Conservation (phyloP, 257 asterid genomes). For the Fraxinus cuspidata region DNA sequence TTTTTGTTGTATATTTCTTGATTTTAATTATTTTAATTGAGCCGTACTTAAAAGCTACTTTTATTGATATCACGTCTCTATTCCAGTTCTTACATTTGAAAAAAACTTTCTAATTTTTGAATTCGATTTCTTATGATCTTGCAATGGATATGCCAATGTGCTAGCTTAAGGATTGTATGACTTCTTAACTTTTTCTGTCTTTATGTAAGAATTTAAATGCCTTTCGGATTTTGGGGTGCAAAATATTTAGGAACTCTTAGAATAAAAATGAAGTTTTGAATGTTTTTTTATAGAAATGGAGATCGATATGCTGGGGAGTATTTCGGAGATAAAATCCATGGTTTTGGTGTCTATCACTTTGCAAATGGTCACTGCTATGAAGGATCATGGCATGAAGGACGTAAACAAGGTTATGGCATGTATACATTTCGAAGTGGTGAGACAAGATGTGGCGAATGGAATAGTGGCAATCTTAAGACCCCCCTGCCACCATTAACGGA, state of each 20-base stretch:
- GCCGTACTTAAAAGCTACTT: background rate
- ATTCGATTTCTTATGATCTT: background rate
- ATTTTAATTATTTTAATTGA: too few relatives aligned
- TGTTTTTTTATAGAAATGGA: slow-evolving; percentile 45
- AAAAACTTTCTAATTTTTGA: background rate
- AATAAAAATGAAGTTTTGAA: slow-evolving; percentile 1
- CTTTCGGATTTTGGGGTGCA: background rate
- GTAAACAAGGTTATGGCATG: slow-evolving; percentile 69
- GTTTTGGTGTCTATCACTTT: slow-evolving; percentile 65
- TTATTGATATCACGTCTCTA: background rate
- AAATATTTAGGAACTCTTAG: background rate
- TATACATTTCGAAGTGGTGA: slow-evolving; percentile 59
- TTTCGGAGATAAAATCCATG: slow-evolving; percentile 69
- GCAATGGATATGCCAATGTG: background rate
- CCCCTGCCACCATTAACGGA: slow-evolving; percentile 35
- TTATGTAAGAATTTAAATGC: background rate
- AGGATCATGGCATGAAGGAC: slow-evolving; percentile 81
- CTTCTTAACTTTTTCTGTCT: too few relatives aligned
- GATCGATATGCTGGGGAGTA: slow-evolving; percentile 70
- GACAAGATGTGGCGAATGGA: slow-evolving; percentile 65
- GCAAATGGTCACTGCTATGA: slow-evolving; percentile 71
- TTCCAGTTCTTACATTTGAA: background rate
- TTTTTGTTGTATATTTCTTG: background rate
- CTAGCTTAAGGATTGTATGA: background rate
- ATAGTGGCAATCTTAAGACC: slow-evolving; percentile 46